Percentiles rank a stretch among this genome's conserved stretches.
Conservation (phyloP, 2,329 filamentous ascomycete species). For the Dactylonectria estremocensis region DNA sequence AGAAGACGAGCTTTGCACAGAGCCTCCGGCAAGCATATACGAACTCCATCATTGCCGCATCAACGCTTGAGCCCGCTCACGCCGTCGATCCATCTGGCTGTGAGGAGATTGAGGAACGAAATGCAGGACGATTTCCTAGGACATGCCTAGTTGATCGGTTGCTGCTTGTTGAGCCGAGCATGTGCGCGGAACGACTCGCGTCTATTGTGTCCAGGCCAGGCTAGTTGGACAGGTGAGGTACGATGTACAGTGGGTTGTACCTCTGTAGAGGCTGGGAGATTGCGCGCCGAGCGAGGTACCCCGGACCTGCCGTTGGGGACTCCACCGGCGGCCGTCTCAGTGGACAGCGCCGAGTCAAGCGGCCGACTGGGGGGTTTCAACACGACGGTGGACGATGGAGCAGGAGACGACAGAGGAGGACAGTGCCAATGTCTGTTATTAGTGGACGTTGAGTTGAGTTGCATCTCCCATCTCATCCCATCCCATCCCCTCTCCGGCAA, state of each 20-base stretch:
- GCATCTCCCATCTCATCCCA: conserved; percentile 27
- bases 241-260: conserved; percentile 41
- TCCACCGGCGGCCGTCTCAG: conserved; percentile 41
- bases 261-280: conserved; percentile 45
- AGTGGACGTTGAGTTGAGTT: conserved; percentile 16
- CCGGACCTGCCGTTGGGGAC: conserved; percentile 40
- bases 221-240: conserved; percentile 12
- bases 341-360: conserved; percentile 47
- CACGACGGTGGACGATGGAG: conserved; percentile 20
- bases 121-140: conserved; percentile 12
- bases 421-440: conserved; percentile 28
- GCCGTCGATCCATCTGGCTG: conserved; percentile 27
- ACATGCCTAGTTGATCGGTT: not conserved
- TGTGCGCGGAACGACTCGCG: conserved; percentile 11
- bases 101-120: conserved; percentile 22
- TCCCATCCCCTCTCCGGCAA: conserved; percentile 23
- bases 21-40: not conserved
- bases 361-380: conserved; percentile 12
- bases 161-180: not conserved
- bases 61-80: conserved; percentile 13
- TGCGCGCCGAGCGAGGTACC: conserved; percentile 42
- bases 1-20: not conserved
- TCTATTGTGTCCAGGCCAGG: conserved; percentile 15
- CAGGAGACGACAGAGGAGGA: conserved; percentile 20
- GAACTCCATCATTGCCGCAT: not conserved